Conservation (phyloP, 2,329 filamentous ascomycete genomes). For the Pestalotiopsis sp. region DNA sequence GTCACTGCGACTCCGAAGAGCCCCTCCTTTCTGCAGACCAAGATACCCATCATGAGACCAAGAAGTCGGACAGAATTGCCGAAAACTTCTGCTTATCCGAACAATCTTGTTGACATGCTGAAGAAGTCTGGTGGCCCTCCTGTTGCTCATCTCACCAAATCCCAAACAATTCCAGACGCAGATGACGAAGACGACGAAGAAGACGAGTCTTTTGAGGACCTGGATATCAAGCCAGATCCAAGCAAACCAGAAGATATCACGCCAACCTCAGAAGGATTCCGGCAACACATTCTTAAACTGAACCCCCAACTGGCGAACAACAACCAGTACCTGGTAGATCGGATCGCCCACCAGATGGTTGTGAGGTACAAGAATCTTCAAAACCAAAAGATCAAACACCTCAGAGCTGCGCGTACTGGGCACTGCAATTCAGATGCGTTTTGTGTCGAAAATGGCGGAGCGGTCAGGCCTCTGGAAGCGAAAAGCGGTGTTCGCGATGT, state of each 20-base stretch:
- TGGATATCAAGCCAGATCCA: slow-evolving; percentile 63
- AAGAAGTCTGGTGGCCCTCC: slow-evolving; percentile 57
- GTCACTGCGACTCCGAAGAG: slow-evolving; percentile 61
- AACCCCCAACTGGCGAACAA: slow-evolving; percentile 68
- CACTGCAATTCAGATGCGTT: slow-evolving; percentile 64
- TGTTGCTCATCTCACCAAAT: slow-evolving; percentile 49
- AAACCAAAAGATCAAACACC: slow-evolving; percentile 70
- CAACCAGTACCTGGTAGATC: slow-evolving; percentile 70
- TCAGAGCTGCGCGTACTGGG: slow-evolving; percentile 53
- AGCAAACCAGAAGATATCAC: slow-evolving; percentile 67
- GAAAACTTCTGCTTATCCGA: slow-evolving; percentile 41
- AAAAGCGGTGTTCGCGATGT: slow-evolving; percentile 61
- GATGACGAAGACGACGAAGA: slow-evolving; percentile 66
- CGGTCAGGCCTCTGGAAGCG: slow-evolving; percentile 62
- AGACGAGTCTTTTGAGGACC: slow-evolving; percentile 57
- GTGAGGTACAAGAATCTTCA: slow-evolving; percentile 79
- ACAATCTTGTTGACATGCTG: slow-evolving; percentile 53
- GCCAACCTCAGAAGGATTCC: slow-evolving; percentile 77
- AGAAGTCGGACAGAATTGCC: slow-evolving; percentile 58
- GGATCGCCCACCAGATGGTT: slow-evolving; percentile 81
- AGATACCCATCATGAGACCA: slow-evolving; percentile 53
- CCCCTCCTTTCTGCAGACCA: slow-evolving; percentile 42
- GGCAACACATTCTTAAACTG: slow-evolving; percentile 69
- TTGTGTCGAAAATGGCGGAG: slow-evolving; percentile 71
- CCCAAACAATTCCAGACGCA: slow-evolving; percentile 44